These are phyloP conservation scores for Funneliformis geosporum DNA, from an alignment of 192 early-diverging fungal genomes.

Conservation along the genomic window DNA sequence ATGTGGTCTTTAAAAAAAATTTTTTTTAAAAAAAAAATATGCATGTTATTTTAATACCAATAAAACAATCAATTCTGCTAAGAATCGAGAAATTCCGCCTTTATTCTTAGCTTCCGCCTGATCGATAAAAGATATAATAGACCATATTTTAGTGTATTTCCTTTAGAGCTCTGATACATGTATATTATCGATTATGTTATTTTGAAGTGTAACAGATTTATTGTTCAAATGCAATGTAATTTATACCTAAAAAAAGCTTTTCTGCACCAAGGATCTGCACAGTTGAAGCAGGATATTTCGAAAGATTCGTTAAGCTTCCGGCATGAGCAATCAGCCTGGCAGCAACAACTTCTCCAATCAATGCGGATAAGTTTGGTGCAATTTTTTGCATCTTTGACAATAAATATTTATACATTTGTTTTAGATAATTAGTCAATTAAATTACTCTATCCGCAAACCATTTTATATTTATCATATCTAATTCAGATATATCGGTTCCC, in stretches of 20 bases:
- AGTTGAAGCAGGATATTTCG: conserved; percentile 97
- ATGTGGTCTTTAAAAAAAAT: no score
- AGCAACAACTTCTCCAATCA: conserved; percentile 95
- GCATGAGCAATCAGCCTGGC: conserved; percentile 97
- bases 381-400: conserved; percentile 94
- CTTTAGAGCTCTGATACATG: conserved; percentile 82
- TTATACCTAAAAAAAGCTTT: conserved; percentile 92
- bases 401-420: conserved; percentile 88
- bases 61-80: conserved; percentile 98
- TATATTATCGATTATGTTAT: neutral
- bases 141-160: conserved; percentile 98
- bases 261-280: conserved; percentile 98
- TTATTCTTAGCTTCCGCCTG: conserved; percentile 97
- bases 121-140: conserved; percentile 95
- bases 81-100: conserved; percentile 91
- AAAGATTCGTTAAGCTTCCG: conserved; percentile 93
- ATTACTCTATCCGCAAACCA: conserved; percentile 92
- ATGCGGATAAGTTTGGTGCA: conserved; percentile 93
- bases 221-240: no score
- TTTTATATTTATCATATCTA: conserved; percentile 96
- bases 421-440: conserved; percentile 90
- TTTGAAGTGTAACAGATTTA: neutral
- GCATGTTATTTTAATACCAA: conserved; percentile 41
- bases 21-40: neutral
- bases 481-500: conserved; percentile 96